Conservation (phyloP, 192 early-diverging fungal species). For the Coemansia sp. region DNA sequence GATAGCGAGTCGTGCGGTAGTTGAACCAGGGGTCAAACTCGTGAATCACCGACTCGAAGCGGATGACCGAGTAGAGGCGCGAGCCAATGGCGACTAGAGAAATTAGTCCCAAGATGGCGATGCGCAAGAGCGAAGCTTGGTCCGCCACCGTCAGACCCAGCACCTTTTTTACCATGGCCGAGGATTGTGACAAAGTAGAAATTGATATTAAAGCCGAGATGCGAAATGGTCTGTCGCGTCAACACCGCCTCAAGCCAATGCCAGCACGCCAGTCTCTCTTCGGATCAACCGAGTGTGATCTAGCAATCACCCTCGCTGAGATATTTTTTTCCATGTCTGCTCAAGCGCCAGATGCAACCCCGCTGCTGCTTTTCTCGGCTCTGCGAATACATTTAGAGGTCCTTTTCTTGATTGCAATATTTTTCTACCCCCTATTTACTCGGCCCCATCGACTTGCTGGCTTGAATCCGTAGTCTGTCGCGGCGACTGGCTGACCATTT, state of each 20-base stretch:
- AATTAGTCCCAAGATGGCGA: slow-evolving; percentile 86
- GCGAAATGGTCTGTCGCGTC: not conserved
- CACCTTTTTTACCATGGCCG: slow-evolving; percentile 36
- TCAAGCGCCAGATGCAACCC: too few species aligned
- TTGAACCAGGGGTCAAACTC: slow-evolving; percentile 99
- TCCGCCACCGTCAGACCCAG: slow-evolving; percentile 42
- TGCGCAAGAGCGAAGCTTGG: slow-evolving; percentile 68
- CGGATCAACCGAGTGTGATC: not conserved
- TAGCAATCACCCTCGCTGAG: not conserved
- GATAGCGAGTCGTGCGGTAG: slow-evolving; percentile 90
- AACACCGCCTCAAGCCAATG: not conserved
- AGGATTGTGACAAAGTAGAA: not conserved
- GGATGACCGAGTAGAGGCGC: slow-evolving; percentile 95
- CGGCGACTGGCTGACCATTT: not conserved
- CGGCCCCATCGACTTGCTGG: not conserved
- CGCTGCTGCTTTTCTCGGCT: not conserved
- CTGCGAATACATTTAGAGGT: not conserved
- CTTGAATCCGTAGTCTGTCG: not conserved
- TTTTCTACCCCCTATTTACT: not conserved
- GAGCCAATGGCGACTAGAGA: slow-evolving; percentile 82
- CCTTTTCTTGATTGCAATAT: not conserved
- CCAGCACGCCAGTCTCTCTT: not conserved
- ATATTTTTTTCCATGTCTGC: not conserved
- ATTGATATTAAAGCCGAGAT: not conserved
- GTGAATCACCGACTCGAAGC: slow-evolving; percentile 99